Evolutionary conservation across 108 stramenopile species (phyloP).

Genomic region (Thalassiosira profunda): DNA sequence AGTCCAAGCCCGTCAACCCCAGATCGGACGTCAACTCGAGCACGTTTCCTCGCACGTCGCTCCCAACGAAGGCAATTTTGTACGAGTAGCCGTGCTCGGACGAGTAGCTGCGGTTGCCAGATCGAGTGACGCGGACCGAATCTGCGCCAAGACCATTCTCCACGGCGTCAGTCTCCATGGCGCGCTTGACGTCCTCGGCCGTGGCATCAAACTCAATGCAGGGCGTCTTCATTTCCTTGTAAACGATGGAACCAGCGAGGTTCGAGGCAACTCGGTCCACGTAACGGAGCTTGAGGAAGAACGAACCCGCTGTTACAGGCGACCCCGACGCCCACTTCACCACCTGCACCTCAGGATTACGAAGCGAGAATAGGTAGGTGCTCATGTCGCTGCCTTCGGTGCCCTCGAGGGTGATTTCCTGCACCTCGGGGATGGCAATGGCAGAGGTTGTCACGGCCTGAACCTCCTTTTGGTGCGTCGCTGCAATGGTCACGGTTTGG

Average conservation of each 20-base stretch:
- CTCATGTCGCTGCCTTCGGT: constrained; percentile 25
- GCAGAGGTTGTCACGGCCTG: constrained; percentile 75
- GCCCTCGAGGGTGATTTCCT: constrained; percentile 54
- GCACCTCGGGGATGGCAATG: constrained; percentile 68
- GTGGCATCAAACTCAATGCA: constrained; percentile 63
- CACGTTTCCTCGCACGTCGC: constrained; percentile 58
- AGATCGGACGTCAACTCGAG: constrained; percentile 34
- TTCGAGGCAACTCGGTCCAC: constrained; percentile 33
- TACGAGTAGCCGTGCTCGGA: constrained; percentile 69
- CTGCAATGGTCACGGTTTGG: constrained; percentile 67
- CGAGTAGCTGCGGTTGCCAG: constrained; percentile 49
- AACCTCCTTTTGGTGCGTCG: constrained; percentile 73
- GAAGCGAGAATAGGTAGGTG: constrained; percentile 41
- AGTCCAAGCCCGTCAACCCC: constrained; percentile 38
- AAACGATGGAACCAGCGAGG: constrained; percentile 24
- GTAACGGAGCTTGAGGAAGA: constrained; percentile 39
- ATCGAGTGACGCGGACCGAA: constrained; percentile 48
- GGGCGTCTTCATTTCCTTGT: constrained; percentile 54
- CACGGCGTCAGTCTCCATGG: constrained; percentile 56
- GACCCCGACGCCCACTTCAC: constrained; percentile 39
- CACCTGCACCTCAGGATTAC: constrained; percentile 46
- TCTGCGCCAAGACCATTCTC: constrained; percentile 30
- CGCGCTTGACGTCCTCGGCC: constrained; percentile 54
- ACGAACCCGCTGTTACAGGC: constrained; percentile 48
- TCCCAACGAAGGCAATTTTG: constrained; percentile 58